These are phyloP conservation scores for Vigna radiata DNA, from an alignment of 306 rosid species.

Conservation along the genomic window DNA sequence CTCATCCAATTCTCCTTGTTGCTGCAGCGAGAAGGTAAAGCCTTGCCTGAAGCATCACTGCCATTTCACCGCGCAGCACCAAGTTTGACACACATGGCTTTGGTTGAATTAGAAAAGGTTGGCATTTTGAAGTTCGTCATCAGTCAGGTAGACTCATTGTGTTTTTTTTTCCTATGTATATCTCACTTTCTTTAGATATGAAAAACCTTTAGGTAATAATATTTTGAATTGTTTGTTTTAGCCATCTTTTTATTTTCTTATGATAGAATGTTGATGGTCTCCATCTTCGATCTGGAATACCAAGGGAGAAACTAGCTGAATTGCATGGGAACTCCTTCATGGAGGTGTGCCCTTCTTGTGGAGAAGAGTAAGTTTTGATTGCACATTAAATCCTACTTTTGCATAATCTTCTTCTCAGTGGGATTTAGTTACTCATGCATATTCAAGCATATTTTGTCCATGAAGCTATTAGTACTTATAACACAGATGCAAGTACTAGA, in stretches of 20 bases:
- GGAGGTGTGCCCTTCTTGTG: constrained; percentile 95
- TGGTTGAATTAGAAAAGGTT: constrained; percentile 83
- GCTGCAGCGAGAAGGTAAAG: constrained; percentile 95
- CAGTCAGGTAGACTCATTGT: constrained; percentile 72
- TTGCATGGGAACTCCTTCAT: constrained; percentile 97
- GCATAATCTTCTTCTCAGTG: background rate
- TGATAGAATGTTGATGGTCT: constrained; percentile 98
- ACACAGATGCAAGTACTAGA: constrained; percentile 25
- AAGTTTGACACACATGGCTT: constrained; percentile 94
- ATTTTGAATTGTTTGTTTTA: constrained; percentile 14
- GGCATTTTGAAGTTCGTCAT: constrained; percentile 89
- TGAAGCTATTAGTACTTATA: constrained; percentile 16
- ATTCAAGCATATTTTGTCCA: constrained; percentile 33
- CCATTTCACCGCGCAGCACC: constrained; percentile 98
- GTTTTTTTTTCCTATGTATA: background rate
- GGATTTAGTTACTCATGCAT: constrained; percentile 17
- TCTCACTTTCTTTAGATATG: constrained; percentile 9
- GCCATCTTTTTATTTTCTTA: constrained; percentile 32
- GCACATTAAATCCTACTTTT: constrained; percentile 14
- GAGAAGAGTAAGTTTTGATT: constrained; percentile 75
- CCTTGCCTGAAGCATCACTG: constrained; percentile 93
- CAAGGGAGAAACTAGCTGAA: constrained; percentile 94
- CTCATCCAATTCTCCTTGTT: constrained; percentile 35
- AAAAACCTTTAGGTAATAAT: background rate
- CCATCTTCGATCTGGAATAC: constrained; percentile 97